Evolutionary conservation across 2,329 filamentous ascomycete species (phyloP).

Genomic region (Macroventuria anomochaeta): DNA sequence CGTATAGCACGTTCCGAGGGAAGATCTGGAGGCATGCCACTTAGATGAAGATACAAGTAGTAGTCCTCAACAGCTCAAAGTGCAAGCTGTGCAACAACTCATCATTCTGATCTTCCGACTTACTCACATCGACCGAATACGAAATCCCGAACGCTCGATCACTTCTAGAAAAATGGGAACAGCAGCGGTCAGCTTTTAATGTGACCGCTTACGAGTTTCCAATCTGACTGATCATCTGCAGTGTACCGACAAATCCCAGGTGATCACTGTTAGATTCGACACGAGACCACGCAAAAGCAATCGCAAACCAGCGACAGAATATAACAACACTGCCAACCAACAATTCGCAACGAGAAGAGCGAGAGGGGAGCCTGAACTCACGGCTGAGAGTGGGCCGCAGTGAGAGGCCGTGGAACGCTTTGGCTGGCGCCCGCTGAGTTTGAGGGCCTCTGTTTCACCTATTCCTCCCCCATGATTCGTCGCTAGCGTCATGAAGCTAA

Average conservation of each 20-base stretch:
- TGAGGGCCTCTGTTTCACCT: too few relatives aligned
- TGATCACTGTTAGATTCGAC: background rate
- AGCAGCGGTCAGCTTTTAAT: background rate
- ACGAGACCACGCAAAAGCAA: background rate
- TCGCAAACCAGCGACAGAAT: background rate
- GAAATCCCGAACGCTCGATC: too few relatives aligned
- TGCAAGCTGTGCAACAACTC: too few relatives aligned
- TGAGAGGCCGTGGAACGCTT: slow-evolving; percentile 26
- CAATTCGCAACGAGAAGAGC: background rate
- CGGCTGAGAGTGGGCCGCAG: slow-evolving; percentile 24
- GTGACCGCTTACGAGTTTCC: too few relatives aligned
- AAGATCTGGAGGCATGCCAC: too few relatives aligned
- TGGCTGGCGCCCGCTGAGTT: too few relatives aligned
- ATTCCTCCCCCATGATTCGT: too few relatives aligned
- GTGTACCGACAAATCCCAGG: background rate
- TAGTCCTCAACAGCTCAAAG: too few relatives aligned
- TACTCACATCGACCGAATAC: too few relatives aligned
- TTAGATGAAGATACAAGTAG: background rate
- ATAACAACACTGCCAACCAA: background rate
- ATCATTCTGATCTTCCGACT: too few relatives aligned
- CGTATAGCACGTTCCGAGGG: background rate
- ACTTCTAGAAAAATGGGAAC: background rate
- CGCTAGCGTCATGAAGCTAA: too few relatives aligned
- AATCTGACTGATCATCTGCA: background rate
- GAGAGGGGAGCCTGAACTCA: background rate